Conservation (phyloP, 306 rosid species). For the Begonia masoniana region DNA sequence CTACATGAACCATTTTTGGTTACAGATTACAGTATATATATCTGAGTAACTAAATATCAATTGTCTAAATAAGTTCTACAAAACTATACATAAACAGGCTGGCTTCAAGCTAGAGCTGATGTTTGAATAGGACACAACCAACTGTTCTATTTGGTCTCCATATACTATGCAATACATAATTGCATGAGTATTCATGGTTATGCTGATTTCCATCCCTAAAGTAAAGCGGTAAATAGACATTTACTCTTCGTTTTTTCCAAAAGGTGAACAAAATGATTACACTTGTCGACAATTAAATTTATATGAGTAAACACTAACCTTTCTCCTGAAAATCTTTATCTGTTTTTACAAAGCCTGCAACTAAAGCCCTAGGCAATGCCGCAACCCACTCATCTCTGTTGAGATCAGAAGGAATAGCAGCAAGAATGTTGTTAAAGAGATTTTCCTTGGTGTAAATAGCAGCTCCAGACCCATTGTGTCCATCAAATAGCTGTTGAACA, state of each 20-base stretch:
- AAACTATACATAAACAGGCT: no score
- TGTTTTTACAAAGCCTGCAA: constrained; percentile 95
- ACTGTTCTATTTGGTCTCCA: no score
- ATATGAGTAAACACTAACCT: constrained; percentile 30
- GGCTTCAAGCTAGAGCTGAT: no score
- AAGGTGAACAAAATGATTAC: constrained; percentile 10
- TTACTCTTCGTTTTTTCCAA: not conserved
- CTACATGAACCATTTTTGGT: no score
- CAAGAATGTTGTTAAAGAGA: constrained; percentile 65
- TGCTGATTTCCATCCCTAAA: not conserved
- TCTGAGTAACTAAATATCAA: no score
- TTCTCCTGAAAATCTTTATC: constrained; percentile 81
- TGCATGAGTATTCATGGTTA: no score
- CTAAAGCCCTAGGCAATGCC: constrained; percentile 95
- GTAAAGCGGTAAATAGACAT: not conserved
- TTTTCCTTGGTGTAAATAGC: constrained; percentile 92
- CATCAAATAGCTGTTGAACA: constrained; percentile 83
- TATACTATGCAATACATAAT: no score
- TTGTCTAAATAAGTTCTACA: no score
- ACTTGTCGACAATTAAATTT: constrained; percentile 8
- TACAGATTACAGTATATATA: no score
- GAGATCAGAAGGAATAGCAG: constrained; percentile 80
- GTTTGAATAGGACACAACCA: no score
- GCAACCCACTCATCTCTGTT: constrained; percentile 94
- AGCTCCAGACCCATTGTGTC: constrained; percentile 98